Evolutionary conservation across 2,329 filamentous ascomycete species (phyloP).

Genomic region (Cryphonectria carpinicola): DNA sequence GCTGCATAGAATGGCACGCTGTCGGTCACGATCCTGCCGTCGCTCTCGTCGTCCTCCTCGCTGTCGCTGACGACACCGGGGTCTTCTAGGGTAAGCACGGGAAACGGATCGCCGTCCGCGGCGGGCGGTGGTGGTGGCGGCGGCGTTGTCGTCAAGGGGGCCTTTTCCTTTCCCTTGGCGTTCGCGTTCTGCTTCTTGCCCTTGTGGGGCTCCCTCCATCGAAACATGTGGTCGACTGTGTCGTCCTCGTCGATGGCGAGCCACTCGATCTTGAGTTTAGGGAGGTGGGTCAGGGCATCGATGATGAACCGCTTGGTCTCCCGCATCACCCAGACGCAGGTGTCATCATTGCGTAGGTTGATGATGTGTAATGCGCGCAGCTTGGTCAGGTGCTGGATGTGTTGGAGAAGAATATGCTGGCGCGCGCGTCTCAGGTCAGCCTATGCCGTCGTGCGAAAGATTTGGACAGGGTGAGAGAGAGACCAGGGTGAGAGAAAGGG

Average conservation of each 20-base stretch:
- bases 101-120: constrained; percentile 32
- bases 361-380: constrained; percentile 61
- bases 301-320: constrained; percentile 63
- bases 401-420: constrained; percentile 62
- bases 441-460: not conserved
- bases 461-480: not conserved
- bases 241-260: constrained; percentile 57
- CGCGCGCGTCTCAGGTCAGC: constrained; percentile 24
- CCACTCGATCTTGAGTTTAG: constrained; percentile 60
- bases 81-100: constrained; percentile 34
- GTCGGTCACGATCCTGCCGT: constrained; percentile 44
- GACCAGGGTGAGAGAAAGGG: not conserved
- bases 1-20: constrained; percentile 49
- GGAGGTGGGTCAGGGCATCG: constrained; percentile 60
- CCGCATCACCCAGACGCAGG: constrained; percentile 58
- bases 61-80: constrained; percentile 35
- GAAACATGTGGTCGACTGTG: constrained; percentile 52
- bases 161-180: constrained; percentile 43
- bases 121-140: not conserved
- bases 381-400: constrained; percentile 54
- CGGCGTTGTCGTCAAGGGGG: constrained; percentile 14
- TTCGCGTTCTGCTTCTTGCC: constrained; percentile 34
- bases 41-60: constrained; percentile 39
- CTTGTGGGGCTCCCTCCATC: constrained; percentile 41
- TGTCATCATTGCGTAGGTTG: constrained; percentile 58